Evolutionary conservation across 1,284 basidiomycete genomes (phyloP).

Genomic region (Coriolopsis trogii): DNA sequence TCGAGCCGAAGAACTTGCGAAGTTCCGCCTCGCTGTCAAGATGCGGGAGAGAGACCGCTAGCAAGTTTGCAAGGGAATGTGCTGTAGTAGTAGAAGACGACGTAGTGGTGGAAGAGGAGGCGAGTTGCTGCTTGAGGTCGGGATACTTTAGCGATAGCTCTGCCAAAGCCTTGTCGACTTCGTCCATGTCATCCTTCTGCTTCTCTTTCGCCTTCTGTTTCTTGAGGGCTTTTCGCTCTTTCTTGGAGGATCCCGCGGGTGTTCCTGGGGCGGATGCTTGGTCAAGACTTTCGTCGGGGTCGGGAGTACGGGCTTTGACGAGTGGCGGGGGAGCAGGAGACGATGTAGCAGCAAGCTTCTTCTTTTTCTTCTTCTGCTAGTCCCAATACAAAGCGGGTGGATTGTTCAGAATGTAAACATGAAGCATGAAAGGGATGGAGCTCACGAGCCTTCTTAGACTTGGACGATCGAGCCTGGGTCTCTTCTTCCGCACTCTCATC

Average conservation of each 20-base stretch:
- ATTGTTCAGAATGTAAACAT: not conserved
- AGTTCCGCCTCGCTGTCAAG: constrained; percentile 89
- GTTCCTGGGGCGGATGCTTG: constrained; percentile 28
- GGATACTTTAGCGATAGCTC: constrained; percentile 80
- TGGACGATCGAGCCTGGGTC: constrained; percentile 29
- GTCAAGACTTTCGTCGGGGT: not conserved
- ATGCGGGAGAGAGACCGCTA: constrained; percentile 76
- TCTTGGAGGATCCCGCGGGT: constrained; percentile 30
- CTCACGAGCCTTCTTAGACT: constrained; percentile 49
- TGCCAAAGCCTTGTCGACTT: constrained; percentile 81
- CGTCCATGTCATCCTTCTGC: constrained; percentile 65
- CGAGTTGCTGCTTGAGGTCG: constrained; percentile 46
- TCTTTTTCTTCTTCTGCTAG: constrained; percentile 57
- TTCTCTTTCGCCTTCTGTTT: constrained; percentile 63
- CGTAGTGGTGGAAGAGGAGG: constrained; percentile 17
- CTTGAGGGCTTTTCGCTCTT: constrained; percentile 49
- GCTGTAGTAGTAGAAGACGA: constrained; percentile 29
- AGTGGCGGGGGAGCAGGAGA: constrained; percentile 15
- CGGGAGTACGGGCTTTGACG: constrained; percentile 1
- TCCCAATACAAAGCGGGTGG: not conserved
- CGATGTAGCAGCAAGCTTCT: constrained; percentile 30
- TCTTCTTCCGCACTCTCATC: constrained; percentile 39
- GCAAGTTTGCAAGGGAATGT: constrained; percentile 52
- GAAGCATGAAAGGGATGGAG: constrained; percentile 1
- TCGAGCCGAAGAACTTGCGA: constrained; percentile 89